Evolutionary conservation across 495 filamentous ascomycete species (phyloP).

Genomic region (Talaromyces ruber): DNA sequence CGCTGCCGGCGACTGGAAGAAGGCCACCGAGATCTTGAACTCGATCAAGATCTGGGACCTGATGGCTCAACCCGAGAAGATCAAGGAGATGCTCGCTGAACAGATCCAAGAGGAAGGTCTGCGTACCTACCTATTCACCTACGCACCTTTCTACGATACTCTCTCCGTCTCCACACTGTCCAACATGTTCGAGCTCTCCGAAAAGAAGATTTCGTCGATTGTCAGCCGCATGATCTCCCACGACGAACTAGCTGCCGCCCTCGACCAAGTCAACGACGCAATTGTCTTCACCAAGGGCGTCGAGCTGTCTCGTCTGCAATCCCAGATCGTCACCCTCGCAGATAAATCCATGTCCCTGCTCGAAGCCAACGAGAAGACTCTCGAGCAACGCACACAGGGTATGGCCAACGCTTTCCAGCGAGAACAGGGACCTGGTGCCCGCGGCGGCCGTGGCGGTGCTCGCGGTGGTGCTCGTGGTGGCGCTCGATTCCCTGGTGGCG

Average conservation of each 20-base stretch:
- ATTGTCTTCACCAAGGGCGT: conserved; percentile 99
- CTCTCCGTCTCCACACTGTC: conserved; percentile 76
- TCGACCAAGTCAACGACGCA: conserved; percentile 95
- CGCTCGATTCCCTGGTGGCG: conserved; percentile 38
- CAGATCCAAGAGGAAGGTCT: conserved; percentile 98
- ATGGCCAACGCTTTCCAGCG: conserved; percentile 91
- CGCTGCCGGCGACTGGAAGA: conserved; percentile 97
- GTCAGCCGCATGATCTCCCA: conserved; percentile 99
- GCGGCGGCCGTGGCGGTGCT: conserved; percentile 56
- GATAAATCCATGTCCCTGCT: conserved; percentile 95
- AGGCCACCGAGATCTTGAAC: conserved; percentile 82
- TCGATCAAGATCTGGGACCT: conserved; percentile 99
- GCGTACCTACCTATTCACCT: conserved; percentile 98
- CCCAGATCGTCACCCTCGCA: conserved; percentile 81
- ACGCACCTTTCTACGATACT: conserved; percentile 98
- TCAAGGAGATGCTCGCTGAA: conserved; percentile 92
- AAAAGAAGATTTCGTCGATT: conserved; percentile 85
- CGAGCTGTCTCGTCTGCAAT: conserved; percentile 91
- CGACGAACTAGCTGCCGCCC: conserved; percentile 89
- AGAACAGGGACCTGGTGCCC: conserved; percentile 66
- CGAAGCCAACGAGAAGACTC: conserved; percentile 91
- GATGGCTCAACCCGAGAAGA: conserved; percentile 75
- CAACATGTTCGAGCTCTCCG: conserved; percentile 88
- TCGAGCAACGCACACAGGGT: conserved; percentile 94
- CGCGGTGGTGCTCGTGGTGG: conserved; percentile 66